Percentiles rank a stretch among this genome's conserved stretches.
Evolutionary conservation across 2,329 filamentous ascomycete species (phyloP).

Genomic region (Tothia fuscella): DNA sequence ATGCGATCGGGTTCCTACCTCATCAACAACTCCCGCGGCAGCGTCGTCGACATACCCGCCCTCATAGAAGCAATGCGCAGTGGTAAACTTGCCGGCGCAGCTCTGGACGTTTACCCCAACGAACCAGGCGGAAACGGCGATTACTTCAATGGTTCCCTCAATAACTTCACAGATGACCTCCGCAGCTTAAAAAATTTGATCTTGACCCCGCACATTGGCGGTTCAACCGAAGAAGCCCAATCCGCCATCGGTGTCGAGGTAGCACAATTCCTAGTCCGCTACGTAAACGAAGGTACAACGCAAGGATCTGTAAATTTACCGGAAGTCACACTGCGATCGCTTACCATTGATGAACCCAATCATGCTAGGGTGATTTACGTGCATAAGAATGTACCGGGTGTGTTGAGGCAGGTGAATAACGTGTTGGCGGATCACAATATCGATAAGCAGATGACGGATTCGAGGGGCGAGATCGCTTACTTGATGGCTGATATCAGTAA

Average conservation of each 20-base stretch:
- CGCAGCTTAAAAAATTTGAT: slow-evolving; percentile 82
- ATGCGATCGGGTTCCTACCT: slow-evolving; percentile 93
- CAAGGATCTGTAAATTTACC: slow-evolving; percentile 91
- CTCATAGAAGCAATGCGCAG: slow-evolving; percentile 76
- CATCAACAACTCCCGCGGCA: slow-evolving; percentile 91
- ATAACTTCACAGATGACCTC: slow-evolving; percentile 75
- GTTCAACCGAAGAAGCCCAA: slow-evolving; percentile 95
- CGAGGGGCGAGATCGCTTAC: slow-evolving; percentile 86
- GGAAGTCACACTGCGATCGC: slow-evolving; percentile 80
- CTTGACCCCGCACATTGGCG: slow-evolving; percentile 91
- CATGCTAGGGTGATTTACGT: slow-evolving; percentile 93
- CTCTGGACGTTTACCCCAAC: slow-evolving; percentile 90
- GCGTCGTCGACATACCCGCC: slow-evolving; percentile 85
- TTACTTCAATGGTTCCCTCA: slow-evolving; percentile 72
- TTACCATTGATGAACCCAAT: slow-evolving; percentile 80
- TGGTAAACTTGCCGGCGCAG: slow-evolving; percentile 83
- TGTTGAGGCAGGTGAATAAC: slow-evolving; percentile 81
- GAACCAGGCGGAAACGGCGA: slow-evolving; percentile 91
- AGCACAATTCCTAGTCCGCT: slow-evolving; percentile 72
- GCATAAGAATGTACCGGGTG: slow-evolving; percentile 91
- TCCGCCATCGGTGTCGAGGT: slow-evolving; percentile 93
- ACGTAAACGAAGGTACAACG: slow-evolving; percentile 91
- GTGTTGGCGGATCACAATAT: slow-evolving; percentile 93
- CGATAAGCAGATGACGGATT: slow-evolving; percentile 97
- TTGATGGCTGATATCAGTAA: slow-evolving; percentile 95